A percentile compares a stretch with the other conserved stretches of the same genome.
These are phyloP conservation scores for Sugiyamaella americana DNA, from an alignment of 805 yeast species.

Conservation along the genomic window DNA sequence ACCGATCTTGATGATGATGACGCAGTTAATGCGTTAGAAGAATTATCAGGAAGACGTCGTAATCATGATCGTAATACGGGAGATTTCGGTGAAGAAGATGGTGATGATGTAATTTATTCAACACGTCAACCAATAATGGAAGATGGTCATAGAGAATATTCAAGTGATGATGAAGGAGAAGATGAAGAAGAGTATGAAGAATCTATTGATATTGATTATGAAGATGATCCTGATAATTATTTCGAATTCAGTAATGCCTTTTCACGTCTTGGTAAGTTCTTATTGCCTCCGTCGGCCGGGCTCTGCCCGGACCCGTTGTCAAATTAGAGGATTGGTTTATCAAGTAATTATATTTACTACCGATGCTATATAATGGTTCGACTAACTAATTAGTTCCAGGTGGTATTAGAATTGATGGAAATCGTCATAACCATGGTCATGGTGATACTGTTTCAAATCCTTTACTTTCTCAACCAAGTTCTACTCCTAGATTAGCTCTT, in stretches of 20 bases:
- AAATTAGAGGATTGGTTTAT: no score
- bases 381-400: slow-evolving; percentile 5
- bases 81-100: slow-evolving; percentile 12
- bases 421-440: neutral
- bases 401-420: slow-evolving; percentile 6
- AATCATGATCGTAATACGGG: neutral
- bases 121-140: slow-evolving; percentile 5
- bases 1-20: slow-evolving; percentile 26
- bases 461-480: slow-evolving; percentile 1
- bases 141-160: slow-evolving; percentile 8
- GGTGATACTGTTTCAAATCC: neutral
- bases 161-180: slow-evolving; percentile 29
- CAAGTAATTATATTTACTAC: no score
- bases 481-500: slow-evolving; percentile 11
- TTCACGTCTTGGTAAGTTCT: slow-evolving; percentile 12
- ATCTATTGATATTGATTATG: slow-evolving; percentile 9
- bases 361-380: neutral
- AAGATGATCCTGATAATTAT: slow-evolving; percentile 7
- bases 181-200: slow-evolving; percentile 20
- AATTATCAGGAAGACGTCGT: slow-evolving; percentile 11
- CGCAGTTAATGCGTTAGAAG: slow-evolving; percentile 13
- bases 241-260: slow-evolving; percentile 13
- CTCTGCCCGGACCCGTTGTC: no score
- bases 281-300: neutral
- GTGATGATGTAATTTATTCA: slow-evolving; percentile 11